A percentile compares a stretch with the other conserved stretches of the same genome.
phyloP scores from a whole-genome alignment of 2,329 filamentous ascomycete genomes.

The Periglandula ipomoeae region DNA sequence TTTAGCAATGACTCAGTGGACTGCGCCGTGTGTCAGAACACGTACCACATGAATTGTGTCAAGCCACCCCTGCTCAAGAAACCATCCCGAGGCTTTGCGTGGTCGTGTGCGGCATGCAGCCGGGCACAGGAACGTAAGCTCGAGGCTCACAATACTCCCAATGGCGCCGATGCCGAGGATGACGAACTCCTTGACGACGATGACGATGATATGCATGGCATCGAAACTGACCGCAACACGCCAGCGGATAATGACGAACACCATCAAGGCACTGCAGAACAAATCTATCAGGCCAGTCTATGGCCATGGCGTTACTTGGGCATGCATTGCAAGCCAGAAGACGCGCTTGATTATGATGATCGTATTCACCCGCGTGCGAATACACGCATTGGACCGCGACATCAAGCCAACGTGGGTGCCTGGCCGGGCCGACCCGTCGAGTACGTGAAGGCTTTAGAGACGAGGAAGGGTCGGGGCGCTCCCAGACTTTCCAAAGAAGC shows the following conservation, averaged over 20 bases:
- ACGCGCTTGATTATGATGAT: constrained; percentile 94
- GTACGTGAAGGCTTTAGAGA: constrained; percentile 79
- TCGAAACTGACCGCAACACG: constrained; percentile 53
- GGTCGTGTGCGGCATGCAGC: constrained; percentile 94
- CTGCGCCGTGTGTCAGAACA: constrained; percentile 88
- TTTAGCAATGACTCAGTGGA: constrained; percentile 85
- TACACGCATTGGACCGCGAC: constrained; percentile 80
- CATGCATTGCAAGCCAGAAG: constrained; percentile 89
- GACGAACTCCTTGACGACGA: constrained; percentile 60
- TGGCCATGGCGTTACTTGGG: constrained; percentile 97
- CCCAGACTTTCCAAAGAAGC: constrained; percentile 72
- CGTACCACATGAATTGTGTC: constrained; percentile 98
- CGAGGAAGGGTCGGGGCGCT: constrained; percentile 77
- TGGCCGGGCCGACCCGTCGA: constrained; percentile 87
- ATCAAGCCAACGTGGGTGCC: constrained; percentile 75
- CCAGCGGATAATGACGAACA: constrained; percentile 51
- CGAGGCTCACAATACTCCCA: constrained; percentile 80
- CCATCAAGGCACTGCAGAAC: constrained; percentile 64
- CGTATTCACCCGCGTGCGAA: constrained; percentile 94
- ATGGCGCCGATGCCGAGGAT: constrained; percentile 60
- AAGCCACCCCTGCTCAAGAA: constrained; percentile 88
- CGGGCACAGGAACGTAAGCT: constrained; percentile 89
- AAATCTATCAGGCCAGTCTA: constrained; percentile 83
- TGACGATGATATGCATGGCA: constrained; percentile 53
- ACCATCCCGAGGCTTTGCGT: constrained; percentile 92